These are phyloP conservation scores for Xylaria arbuscula DNA, from an alignment of 2,329 filamentous ascomycete species.

Conservation along the genomic window DNA sequence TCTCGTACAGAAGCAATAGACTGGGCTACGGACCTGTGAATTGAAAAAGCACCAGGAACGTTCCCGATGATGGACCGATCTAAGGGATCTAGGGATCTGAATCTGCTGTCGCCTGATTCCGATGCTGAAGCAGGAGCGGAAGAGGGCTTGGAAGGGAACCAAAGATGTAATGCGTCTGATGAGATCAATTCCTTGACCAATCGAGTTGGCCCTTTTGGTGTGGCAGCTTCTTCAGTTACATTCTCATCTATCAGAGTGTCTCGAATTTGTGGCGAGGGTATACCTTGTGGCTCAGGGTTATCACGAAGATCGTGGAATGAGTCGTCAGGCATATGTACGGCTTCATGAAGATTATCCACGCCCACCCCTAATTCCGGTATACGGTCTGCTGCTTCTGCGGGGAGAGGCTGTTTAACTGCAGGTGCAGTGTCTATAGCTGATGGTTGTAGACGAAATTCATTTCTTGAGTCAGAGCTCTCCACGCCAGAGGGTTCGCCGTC, in stretches of 20 bases:
- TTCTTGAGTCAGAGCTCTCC: conserved; percentile 38
- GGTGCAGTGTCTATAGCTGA: background rate
- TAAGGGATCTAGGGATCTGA: conserved; percentile 26
- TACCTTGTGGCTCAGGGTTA: background rate
- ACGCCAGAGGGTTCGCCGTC: conserved; percentile 52
- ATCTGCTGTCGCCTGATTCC: conserved; percentile 8
- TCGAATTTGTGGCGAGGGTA: conserved; percentile 1
- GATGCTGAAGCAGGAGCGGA: conserved; percentile 54
- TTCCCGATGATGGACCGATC: conserved; percentile 58
- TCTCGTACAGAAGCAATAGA: conserved; percentile 40
- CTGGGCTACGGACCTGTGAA: conserved; percentile 51
- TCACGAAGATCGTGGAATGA: conserved; percentile 32
- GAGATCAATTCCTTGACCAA: conserved; percentile 66
- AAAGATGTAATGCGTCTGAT: conserved; percentile 63
- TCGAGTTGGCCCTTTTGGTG: conserved; percentile 64
- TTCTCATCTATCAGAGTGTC: conserved; percentile 29
- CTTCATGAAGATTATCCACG: conserved; percentile 44
- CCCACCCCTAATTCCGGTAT: conserved; percentile 2
- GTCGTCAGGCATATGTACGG: conserved; percentile 32
- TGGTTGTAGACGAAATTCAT: conserved; percentile 16
- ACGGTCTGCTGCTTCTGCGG: background rate
- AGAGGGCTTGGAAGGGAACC: conserved; percentile 63
- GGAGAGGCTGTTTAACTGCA: conserved; percentile 6
- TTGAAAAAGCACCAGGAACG: conserved; percentile 71
- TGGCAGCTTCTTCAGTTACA: conserved; percentile 56